A percentile compares a stretch with the other conserved stretches of the same genome.
Evolutionary conservation across 352 stramenopile species (phyloP).

Genomic region (Globisporangium mamillatum): DNA sequence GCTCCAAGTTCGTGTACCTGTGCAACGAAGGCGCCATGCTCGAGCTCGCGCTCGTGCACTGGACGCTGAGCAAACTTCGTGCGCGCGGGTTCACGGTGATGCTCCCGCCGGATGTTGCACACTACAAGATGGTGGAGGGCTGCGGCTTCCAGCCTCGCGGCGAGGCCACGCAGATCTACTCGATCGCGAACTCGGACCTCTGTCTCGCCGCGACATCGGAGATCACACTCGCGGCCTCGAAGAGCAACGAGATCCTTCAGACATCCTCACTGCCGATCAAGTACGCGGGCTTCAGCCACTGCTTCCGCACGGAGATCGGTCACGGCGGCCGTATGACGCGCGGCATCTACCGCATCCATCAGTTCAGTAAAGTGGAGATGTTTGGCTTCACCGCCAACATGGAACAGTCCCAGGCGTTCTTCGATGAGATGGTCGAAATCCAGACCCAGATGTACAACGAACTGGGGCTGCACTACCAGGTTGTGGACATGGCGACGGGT

Average conservation of each 20-base stretch:
- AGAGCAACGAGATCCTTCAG: slow-evolving; percentile 72
- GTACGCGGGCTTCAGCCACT: slow-evolving; percentile 83
- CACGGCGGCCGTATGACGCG: slow-evolving; percentile 66
- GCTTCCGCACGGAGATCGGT: slow-evolving; percentile 87
- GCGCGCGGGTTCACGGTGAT: slow-evolving; percentile 70
- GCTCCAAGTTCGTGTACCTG: slow-evolving; percentile 84
- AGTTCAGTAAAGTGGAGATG: slow-evolving; percentile 91
- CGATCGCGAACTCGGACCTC: slow-evolving; percentile 77
- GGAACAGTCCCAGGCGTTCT: slow-evolving; percentile 61
- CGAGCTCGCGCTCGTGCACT: slow-evolving; percentile 83
- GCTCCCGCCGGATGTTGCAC: slow-evolving; percentile 81
- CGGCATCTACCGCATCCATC: slow-evolving; percentile 88
- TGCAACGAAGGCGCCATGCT: slow-evolving; percentile 88
- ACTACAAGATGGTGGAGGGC: slow-evolving; percentile 79
- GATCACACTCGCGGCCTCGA: slow-evolving; percentile 77
- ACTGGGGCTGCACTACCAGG: slow-evolving; percentile 74
- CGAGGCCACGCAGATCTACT: slow-evolving; percentile 88
- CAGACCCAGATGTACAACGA: slow-evolving; percentile 76
- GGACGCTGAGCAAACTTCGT: slow-evolving; percentile 67
- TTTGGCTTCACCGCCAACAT: slow-evolving; percentile 78
- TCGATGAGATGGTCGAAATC: slow-evolving; percentile 79
- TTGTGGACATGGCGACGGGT: slow-evolving; percentile 83
- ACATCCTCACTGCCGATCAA: slow-evolving; percentile 61
- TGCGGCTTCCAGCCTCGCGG: slow-evolving; percentile 85
- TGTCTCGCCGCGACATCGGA: slow-evolving; percentile 84